Evolutionary conservation across 2,329 filamentous ascomycete genomes (phyloP), one percentile per base, ranked within the genome.

Genomic region (Pseudogymnoascus pannorum): DNA sequence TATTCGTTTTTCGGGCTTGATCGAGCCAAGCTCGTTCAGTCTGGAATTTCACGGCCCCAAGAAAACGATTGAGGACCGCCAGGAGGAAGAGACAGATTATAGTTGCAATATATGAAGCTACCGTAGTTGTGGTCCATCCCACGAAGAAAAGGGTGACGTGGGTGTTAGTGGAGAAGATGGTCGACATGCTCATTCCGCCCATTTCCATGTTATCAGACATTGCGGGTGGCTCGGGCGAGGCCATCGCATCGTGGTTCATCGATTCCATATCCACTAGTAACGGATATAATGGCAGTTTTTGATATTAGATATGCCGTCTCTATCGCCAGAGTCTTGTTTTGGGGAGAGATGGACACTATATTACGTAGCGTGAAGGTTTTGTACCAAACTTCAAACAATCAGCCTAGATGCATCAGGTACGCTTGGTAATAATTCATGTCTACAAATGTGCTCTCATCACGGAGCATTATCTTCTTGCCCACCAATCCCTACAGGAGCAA

Each of bases 1-100:
- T 65, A 62, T 72, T 67, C 40, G 58, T 65, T 57, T 65, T 66
- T 12, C 51, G 57, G 9, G 26, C 2, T n/a, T 65, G 29, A 60
- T 18, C 59, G 61, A 63, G 20, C 42, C 54, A 59, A 12, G 24
- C 33, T 8, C 62, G 61, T 24, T 71, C 69, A 7, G 72, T 64
- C 51, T 71, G 71, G 12, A 42, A 62, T 24, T 68, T 68, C 24
- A 70, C 33, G 2, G 68, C 68, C 9, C 70, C 69, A 4, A 72
- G 69, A 35, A 72, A 72, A 2, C 71, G 70, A 24, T 70, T 71
- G 22, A 72, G 61, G 1, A 73, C 58, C 3, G 70, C 69, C 2
- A 72, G 60, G 6, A 57, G 61, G 60, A 72, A 72, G 11, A 73
- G 64, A 33, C 71, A 68, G 38, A 71, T 38, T 22, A 72, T 59